These are phyloP conservation scores for Biscutella laevigata DNA, from an alignment of 441 rosid genomes.

Conservation along the genomic window DNA sequence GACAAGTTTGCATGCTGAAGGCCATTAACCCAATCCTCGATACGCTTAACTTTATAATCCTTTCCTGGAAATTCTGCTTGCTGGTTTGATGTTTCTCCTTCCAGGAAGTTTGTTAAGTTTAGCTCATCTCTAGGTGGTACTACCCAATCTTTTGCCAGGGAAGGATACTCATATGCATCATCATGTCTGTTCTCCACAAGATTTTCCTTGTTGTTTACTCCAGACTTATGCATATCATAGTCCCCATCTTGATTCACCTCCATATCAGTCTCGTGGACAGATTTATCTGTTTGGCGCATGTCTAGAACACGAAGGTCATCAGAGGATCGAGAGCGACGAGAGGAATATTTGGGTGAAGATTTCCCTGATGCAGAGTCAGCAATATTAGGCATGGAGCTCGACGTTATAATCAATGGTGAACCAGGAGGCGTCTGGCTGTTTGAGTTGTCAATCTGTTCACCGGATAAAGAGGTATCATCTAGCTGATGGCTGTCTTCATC, in stretches of 20 bases:
- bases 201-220: slow-evolving; percentile 31
- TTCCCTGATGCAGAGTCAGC: slow-evolving; percentile 30
- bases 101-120: slow-evolving; percentile 26
- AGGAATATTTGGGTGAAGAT: slow-evolving; percentile 27
- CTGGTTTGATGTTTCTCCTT: slow-evolving; percentile 39
- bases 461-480: slow-evolving; percentile 33
- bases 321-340: slow-evolving; percentile 43
- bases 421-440: slow-evolving; percentile 30
- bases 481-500: slow-evolving; percentile 42
- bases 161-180: slow-evolving; percentile 47
- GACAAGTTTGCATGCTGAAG: slow-evolving; percentile 50
- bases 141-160: slow-evolving; percentile 60
- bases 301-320: slow-evolving; percentile 45
- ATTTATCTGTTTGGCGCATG: slow-evolving; percentile 30
- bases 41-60: slow-evolving; percentile 65
- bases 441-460: slow-evolving; percentile 35
- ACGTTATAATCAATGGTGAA: slow-evolving; percentile 35
- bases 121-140: slow-evolving; percentile 50
- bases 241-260: slow-evolving; percentile 30
- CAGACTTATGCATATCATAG: slow-evolving; percentile 24
- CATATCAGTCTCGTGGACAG: slow-evolving; percentile 28
- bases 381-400: slow-evolving; percentile 54
- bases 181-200: slow-evolving; percentile 32
- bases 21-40: slow-evolving; percentile 75
- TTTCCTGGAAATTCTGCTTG: slow-evolving; percentile 39